A percentile compares a stretch with the other conserved stretches of the same genome.
phyloP scores from a whole-genome alignment of 108 stramenopile genomes.

The Epithemia pelagica region DNA sequence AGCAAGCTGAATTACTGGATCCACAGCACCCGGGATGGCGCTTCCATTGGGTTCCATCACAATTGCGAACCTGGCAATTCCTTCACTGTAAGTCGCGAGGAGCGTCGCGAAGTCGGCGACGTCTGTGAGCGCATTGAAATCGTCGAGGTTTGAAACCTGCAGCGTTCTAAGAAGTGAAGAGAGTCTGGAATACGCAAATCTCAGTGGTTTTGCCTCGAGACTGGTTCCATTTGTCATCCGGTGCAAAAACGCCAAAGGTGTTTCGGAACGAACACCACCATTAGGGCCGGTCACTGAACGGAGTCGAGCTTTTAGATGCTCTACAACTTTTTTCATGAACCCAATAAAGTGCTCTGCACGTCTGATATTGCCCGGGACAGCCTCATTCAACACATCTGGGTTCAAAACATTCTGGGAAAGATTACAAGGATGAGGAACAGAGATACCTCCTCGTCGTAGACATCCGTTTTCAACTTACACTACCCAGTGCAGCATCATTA shows the following conservation, averaged over 20 bases:
- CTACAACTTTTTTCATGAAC: constrained; percentile 93
- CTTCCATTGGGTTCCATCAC: constrained; percentile 94
- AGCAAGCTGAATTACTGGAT: constrained; percentile 89
- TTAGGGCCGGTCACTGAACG: constrained; percentile 69
- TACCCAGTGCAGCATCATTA: constrained; percentile 56
- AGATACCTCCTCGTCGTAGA: too few species aligned
- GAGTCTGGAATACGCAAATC: constrained; percentile 93
- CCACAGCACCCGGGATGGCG: constrained; percentile 69
- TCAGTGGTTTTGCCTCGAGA: constrained; percentile 91
- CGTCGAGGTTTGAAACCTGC: constrained; percentile 84
- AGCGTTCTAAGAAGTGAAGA: constrained; percentile 86
- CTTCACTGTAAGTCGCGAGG: constrained; percentile 92
- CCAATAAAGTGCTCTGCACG: constrained; percentile 96
- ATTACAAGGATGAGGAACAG: background rate
- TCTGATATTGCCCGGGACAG: constrained; percentile 97
- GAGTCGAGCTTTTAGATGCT: constrained; percentile 80
- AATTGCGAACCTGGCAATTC: constrained; percentile 87
- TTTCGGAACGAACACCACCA: constrained; percentile 86
- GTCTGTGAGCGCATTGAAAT: constrained; percentile 88
- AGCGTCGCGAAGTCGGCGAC: constrained; percentile 96
- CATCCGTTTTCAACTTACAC: constrained; percentile 35
- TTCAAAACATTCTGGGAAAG: constrained; percentile 55
- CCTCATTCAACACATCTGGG: constrained; percentile 90
- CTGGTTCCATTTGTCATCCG: constrained; percentile 86
- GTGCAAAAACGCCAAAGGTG: constrained; percentile 91